Conservation (phyloP, 139 green algal species). For the Chlorella sp. region DNA sequence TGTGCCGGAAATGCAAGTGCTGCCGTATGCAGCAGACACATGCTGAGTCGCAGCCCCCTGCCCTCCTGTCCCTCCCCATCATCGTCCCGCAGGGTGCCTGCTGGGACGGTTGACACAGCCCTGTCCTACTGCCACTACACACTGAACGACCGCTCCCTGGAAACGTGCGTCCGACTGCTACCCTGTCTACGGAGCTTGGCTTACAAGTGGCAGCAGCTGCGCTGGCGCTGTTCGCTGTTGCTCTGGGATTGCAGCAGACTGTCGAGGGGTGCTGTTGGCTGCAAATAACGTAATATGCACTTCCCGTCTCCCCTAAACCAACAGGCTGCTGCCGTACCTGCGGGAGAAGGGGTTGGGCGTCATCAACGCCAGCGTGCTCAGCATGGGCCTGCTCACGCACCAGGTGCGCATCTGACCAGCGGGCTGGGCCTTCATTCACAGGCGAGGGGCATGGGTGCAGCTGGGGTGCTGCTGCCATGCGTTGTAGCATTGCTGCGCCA, state of each 20-base stretch:
- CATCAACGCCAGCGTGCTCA: slow-evolving; percentile 86
- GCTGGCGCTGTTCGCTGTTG: background rate
- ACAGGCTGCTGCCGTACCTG: slow-evolving; percentile 67
- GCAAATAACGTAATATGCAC: too few relatives aligned
- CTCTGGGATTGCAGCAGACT: background rate
- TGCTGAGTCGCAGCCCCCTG: background rate
- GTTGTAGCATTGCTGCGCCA: too few relatives aligned
- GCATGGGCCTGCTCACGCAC: slow-evolving; percentile 92
- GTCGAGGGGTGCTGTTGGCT: too few relatives aligned
- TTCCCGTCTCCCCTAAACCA: background rate
- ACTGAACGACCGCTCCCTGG: slow-evolving; percentile 82
- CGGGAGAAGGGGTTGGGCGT: slow-evolving; percentile 77
- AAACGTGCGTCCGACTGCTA: background rate
- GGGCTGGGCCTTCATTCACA: background rate
- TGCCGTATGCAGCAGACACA: background rate
- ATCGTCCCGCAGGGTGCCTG: slow-evolving; percentile 37
- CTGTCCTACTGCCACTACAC: slow-evolving; percentile 96
- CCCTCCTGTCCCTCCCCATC: background rate
- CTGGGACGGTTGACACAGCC: slow-evolving; percentile 82
- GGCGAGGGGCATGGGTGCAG: too few relatives aligned
- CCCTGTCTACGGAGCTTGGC: background rate
- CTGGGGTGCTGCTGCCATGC: too few relatives aligned
- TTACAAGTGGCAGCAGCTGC: background rate
- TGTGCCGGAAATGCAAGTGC: too few relatives aligned
- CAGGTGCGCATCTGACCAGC: slow-evolving; percentile 9